Evolutionary conservation across 768 basidiomycete genomes (phyloP).

Genomic region (Pleurotus djamor): DNA sequence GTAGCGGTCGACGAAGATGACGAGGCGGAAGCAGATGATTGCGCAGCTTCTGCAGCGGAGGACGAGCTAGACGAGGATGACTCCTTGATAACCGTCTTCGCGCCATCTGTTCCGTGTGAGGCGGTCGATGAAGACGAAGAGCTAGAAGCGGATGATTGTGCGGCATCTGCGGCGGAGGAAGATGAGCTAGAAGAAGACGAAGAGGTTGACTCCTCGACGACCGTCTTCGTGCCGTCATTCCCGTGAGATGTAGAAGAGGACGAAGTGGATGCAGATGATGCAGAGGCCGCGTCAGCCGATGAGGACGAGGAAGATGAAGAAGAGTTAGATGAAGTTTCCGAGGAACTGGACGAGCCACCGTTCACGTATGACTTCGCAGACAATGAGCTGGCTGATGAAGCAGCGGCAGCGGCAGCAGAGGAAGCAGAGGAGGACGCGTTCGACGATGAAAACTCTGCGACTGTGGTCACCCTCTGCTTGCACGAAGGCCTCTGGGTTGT

Average conservation of each 20-base stretch:
- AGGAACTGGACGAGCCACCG: not conserved
- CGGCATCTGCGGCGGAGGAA: not conserved
- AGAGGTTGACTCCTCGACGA: not conserved
- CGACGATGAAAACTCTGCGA: not conserved
- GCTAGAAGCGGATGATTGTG: not conserved
- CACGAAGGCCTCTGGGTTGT: not conserved
- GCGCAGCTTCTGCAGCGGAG: not conserved
- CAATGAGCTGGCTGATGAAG: not conserved
- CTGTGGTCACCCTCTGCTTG: not conserved
- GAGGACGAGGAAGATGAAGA: not conserved
- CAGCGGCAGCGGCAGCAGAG: not conserved
- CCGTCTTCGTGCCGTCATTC: not conserved
- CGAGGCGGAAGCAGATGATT: not conserved
- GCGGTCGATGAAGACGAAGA: not conserved
- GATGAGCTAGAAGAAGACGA: conserved; percentile 1
- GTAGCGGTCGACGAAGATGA: not conserved
- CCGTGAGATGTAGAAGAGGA: not conserved
- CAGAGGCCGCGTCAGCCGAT: not conserved
- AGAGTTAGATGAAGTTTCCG: not conserved
- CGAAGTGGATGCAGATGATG: not conserved
- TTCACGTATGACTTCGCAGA: not conserved
- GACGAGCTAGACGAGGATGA: not conserved
- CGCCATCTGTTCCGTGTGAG: not conserved
- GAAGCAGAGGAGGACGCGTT: not conserved
- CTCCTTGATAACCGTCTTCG: not conserved